Evolutionary conservation across 2,329 filamentous ascomycete species (phyloP).

Genomic region (Penicillium sp.): DNA sequence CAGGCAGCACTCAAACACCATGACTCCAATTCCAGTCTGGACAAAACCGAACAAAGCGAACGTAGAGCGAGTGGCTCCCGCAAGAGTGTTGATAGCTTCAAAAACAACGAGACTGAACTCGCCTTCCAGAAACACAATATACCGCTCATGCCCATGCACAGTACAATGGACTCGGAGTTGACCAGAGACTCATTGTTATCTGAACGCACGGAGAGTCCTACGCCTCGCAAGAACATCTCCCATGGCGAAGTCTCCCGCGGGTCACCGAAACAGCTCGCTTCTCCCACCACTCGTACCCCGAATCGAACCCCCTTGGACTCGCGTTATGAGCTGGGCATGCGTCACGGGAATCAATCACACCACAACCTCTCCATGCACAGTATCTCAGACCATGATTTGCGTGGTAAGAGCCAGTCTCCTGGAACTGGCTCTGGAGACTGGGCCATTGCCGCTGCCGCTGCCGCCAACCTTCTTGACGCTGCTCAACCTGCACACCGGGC

Average conservation of each 20-base stretch:
- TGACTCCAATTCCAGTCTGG: slow-evolving; percentile 61
- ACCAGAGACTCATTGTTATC: slow-evolving; percentile 86
- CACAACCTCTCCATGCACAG: slow-evolving; percentile 50
- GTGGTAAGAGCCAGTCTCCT: slow-evolving; percentile 35
- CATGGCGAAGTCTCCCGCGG: slow-evolving; percentile 65
- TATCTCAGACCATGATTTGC: slow-evolving; percentile 47
- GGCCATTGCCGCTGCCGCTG: slow-evolving; percentile 41
- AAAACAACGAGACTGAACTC: slow-evolving; percentile 53
- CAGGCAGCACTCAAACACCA: slow-evolving; percentile 63
- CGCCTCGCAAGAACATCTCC: slow-evolving; percentile 62
- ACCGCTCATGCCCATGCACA: slow-evolving; percentile 84
- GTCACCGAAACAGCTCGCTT: slow-evolving; percentile 52
- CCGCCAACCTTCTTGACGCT: slow-evolving; percentile 35
- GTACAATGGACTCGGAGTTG: slow-evolving; percentile 80
- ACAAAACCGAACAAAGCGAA: slow-evolving; percentile 38
- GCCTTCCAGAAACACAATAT: slow-evolving; percentile 57
- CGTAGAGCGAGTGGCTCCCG: slow-evolving; percentile 36
- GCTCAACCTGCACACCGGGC: slow-evolving; percentile 50
- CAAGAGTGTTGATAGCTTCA: slow-evolving; percentile 44
- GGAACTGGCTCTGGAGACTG: slow-evolving; percentile 35
- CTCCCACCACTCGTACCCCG: slow-evolving; percentile 62
- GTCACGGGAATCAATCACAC: slow-evolving; percentile 59
- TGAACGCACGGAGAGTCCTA: slow-evolving; percentile 70
- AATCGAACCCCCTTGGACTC: slow-evolving; percentile 49
- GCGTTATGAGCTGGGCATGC: slow-evolving; percentile 62